Conservation (phyloP, 2,329 filamentous ascomycete species). For the Dryadomyces quercivorus region DNA sequence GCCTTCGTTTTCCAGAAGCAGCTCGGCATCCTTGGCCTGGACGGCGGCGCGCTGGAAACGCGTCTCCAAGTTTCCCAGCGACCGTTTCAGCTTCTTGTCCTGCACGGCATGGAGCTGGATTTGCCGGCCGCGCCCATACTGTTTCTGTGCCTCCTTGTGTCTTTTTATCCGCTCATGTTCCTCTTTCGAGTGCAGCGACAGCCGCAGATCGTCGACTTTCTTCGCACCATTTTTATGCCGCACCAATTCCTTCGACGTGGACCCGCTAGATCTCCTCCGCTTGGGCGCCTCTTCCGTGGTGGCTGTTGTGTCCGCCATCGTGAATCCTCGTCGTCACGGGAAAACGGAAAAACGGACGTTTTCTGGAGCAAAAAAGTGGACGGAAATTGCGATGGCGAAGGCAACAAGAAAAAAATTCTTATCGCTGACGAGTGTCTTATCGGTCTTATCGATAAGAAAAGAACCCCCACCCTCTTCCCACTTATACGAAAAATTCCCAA, state of each 20-base stretch:
- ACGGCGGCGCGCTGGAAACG: conserved; percentile 74
- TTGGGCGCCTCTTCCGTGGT: neutral
- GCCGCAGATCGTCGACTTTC: conserved; percentile 33
- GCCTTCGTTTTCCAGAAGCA: conserved; percentile 72
- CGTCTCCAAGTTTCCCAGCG: conserved; percentile 63
- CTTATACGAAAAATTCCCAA: too few species aligned
- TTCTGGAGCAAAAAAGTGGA: conserved; percentile 2
- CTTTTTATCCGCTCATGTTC: conserved; percentile 40
- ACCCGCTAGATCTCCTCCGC: neutral
- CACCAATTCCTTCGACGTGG: neutral
- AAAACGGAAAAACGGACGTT: neutral
- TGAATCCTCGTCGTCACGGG: neutral
- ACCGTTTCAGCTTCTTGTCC: conserved; percentile 82
- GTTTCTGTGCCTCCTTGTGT: conserved; percentile 51
- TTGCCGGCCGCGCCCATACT: conserved; percentile 73
- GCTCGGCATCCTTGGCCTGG: conserved; percentile 89
- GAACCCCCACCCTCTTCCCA: neutral
- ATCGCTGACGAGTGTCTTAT: neutral
- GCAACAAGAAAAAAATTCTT: conserved; percentile 5
- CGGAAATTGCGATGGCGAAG: neutral
- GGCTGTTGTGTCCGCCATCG: neutral
- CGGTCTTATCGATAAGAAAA: neutral
- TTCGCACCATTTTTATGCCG: conserved; percentile 36
- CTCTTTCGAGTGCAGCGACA: conserved; percentile 37
- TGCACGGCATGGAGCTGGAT: conserved; percentile 56